A percentile compares a stretch with the other conserved stretches of the same genome.
Evolutionary conservation across 768 basidiomycete genomes (phyloP).

Genomic region (Calocybe cyanea): DNA sequence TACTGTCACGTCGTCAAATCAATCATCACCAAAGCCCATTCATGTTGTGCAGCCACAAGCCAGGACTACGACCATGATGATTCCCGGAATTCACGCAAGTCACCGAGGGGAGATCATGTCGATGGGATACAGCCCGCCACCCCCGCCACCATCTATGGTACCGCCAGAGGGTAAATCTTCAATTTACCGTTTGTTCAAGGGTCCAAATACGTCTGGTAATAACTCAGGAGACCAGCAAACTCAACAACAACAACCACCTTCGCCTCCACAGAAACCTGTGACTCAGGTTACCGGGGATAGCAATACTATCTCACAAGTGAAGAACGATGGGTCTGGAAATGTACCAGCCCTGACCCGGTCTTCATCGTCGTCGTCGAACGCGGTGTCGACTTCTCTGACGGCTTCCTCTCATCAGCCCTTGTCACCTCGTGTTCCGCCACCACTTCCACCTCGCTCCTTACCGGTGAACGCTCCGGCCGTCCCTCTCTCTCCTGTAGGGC

Average conservation of each 20-base stretch:
- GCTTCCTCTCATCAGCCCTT: constrained; percentile 31
- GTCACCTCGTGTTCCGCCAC: constrained; percentile 42
- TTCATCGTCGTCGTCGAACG: background rate
- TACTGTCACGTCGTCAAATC: constrained; percentile 21
- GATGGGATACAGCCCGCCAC: constrained; percentile 67
- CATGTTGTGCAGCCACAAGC: constrained; percentile 78
- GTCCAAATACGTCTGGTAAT: constrained; percentile 26
- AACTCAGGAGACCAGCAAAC: constrained; percentile 16
- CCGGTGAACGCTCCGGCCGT: constrained; percentile 24
- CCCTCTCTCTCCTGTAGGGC: constrained; percentile 24
- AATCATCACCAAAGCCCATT: constrained; percentile 35
- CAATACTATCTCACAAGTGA: constrained; percentile 2
- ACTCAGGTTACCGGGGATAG: constrained; percentile 10
- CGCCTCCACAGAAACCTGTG: constrained; percentile 5
- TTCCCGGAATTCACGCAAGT: constrained; percentile 83
- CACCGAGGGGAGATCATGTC: constrained; percentile 86
- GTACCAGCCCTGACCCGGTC: constrained; percentile 1
- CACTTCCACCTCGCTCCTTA: constrained; percentile 44
- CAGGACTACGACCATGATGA: constrained; percentile 78
- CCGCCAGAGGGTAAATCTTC: constrained; percentile 38
- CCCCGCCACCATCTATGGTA: constrained; percentile 26
- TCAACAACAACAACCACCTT: constrained; percentile 1
- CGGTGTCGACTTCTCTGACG: background rate
- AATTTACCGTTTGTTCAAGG: constrained; percentile 79
- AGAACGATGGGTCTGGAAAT: background rate